Evolutionary conservation across 768 basidiomycete species (phyloP), one percentile per base, ranked within the genome.

Genomic region (Kockovaella imperatae): DNA sequence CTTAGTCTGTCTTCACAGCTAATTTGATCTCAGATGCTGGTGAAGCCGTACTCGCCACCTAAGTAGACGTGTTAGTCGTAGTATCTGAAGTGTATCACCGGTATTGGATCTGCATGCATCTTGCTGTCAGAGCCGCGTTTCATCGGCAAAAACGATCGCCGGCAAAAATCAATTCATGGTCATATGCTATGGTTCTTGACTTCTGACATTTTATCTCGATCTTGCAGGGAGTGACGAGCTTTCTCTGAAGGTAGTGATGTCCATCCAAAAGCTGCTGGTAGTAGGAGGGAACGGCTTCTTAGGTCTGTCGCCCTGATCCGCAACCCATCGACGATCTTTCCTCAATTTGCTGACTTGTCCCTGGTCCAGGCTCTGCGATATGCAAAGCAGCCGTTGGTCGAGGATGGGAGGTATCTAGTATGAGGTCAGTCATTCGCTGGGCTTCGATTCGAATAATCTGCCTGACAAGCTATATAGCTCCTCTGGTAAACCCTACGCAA

Each of bases 281-380:
- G 79, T 97, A 1, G 95, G 95, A n/a, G 95, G 95, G 36, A 95
- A 95, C 74, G 95, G 95, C 4, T 97, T 95, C 75, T 81, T 99
- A 62, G 93, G 91, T 86, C 56, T 52, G 74, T 49, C 23, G 6
- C 11, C 6, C 6, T n/a, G n/a, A n/a, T n/a, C n/a, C n/a, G n/a
- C n/a, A n/a, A n/a, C n/a, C n/a, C n/a, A n/a, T n/a, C n/a, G n/a
- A n/a, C n/a, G n/a, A n/a, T n/a, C n/a, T n/a, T n/a, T n/a, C n/a
- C n/a, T n/a, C n/a, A n/a, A n/a, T n/a, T 8, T 11, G 6, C 28
- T 50, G 10, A n/a, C 17, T 25, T 10, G 24, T 23, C 28, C 47
- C 49, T 20, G 25, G 35, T 7, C 71, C 28, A 95, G 91, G 95
- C 43, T 96, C 95, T 23, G 85, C 90, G 3, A 80, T 99, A 25